These are phyloP conservation scores for Blastocrithidia nonstop DNA, from an alignment of 208 protist species.

Conservation along the genomic window DNA sequence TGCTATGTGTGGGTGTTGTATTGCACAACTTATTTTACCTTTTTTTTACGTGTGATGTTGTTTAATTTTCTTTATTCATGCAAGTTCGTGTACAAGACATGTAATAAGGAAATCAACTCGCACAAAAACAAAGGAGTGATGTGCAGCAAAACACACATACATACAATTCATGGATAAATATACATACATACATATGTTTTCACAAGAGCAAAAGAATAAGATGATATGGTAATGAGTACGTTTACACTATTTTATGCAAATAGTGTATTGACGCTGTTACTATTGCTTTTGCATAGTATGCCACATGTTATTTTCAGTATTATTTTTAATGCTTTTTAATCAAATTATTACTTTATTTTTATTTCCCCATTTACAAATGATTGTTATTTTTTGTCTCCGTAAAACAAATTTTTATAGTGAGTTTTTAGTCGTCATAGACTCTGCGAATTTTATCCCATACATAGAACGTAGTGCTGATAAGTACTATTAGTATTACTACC, in stretches of 20 bases:
- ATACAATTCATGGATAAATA: not conserved
- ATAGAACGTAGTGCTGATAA: too few relatives aligned
- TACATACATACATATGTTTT: not conserved
- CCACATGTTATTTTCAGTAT: not conserved
- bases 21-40: not conserved
- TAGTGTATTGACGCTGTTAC: too few relatives aligned
- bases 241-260: too few relatives aligned
- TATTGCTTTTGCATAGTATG: constrained; percentile 3
- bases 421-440: constrained; percentile 5
- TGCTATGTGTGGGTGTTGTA: not conserved
- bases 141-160: not conserved
- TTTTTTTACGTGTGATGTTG: too few relatives aligned
- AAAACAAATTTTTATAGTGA: constrained; percentile 7
- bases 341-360: not conserved
- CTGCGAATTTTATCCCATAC: too few relatives aligned
- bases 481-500: too few relatives aligned
- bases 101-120: too few relatives aligned
- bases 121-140: too few relatives aligned
- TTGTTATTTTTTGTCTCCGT: not conserved
- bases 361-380: not conserved
- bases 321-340: not conserved
- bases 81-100: too few relatives aligned
- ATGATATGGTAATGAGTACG: too few relatives aligned
- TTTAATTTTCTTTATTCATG: too few relatives aligned
- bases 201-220: not conserved